phyloP scores from a whole-genome alignment of 2,329 filamentous ascomycete species.

The Bimuria novae-zelandiae region DNA sequence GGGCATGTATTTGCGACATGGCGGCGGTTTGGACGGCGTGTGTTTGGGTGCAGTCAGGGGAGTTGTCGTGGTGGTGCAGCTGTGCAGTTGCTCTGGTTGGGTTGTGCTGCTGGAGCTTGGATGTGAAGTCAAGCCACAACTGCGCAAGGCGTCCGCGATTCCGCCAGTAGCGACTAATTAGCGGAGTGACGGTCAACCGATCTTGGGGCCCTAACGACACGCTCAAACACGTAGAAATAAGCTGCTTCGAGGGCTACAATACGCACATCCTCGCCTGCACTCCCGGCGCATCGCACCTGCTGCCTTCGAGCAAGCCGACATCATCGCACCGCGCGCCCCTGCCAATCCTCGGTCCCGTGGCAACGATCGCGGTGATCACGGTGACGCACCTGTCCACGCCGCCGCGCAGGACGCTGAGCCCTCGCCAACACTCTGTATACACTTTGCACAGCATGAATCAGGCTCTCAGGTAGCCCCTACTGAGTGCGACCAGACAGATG shows the following conservation, averaged over 20 bases:
- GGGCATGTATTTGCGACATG: constrained; percentile 92
- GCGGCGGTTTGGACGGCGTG: constrained; percentile 48
- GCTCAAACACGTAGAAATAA: too few species aligned
- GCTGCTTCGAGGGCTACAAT: too few species aligned
- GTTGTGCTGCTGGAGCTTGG: constrained; percentile 10
- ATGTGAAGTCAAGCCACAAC: constrained; percentile 24
- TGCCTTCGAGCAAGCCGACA: constrained; percentile 22
- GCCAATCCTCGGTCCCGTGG: constrained; percentile 32
- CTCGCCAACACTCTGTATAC: constrained; percentile 2
- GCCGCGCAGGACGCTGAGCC: constrained; percentile 13
- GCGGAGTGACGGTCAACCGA: too few species aligned
- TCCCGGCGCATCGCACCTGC: constrained; percentile 1
- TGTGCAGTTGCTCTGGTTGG: constrained; percentile 13
- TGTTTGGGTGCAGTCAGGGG: not conserved
- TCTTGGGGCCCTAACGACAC: too few species aligned
- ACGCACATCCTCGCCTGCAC: not conserved
- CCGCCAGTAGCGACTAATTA: too few species aligned
- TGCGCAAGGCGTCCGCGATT: too few species aligned
- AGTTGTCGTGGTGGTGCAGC: constrained; percentile 14
- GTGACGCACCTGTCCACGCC: constrained; percentile 27
- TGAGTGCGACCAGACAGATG: constrained; percentile 36
- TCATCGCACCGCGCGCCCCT: constrained; percentile 40
- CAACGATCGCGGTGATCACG: constrained; percentile 27
- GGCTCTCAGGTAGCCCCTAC: constrained; percentile 36
- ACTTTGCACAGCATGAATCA: constrained; percentile 33